Conservation (phyloP, 495 filamentous ascomycete species). For the Cladorrhinum samala region DNA sequence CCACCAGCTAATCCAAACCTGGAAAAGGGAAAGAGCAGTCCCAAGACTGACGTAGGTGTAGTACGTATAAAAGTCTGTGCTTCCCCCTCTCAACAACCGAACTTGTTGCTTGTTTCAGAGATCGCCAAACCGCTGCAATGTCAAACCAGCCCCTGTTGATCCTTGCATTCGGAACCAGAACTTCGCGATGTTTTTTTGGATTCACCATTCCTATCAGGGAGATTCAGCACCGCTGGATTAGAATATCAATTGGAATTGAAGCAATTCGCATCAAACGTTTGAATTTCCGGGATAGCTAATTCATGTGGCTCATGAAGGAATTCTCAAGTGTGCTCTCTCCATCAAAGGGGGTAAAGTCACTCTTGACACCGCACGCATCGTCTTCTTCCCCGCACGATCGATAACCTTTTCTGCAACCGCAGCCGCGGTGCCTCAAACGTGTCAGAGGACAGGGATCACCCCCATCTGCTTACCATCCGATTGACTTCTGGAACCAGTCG, state of each 20-base stretch:
- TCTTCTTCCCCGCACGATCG: slow-evolving; percentile 15
- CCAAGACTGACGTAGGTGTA: too few relatives aligned
- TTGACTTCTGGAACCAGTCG: slow-evolving; percentile 14
- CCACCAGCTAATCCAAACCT: neutral
- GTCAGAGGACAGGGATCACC: slow-evolving; percentile 44
- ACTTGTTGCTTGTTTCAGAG: slow-evolving; percentile 2
- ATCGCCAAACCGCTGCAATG: slow-evolving; percentile 1
- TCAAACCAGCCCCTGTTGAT: neutral
- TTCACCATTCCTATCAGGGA: too few relatives aligned
- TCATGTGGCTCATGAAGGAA: too few relatives aligned
- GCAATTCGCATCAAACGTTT: too few relatives aligned
- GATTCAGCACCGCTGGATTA: too few relatives aligned
- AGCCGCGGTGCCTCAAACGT: slow-evolving; percentile 36
- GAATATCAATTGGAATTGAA: too few relatives aligned
- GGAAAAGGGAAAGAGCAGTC: too few relatives aligned
- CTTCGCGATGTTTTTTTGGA: neutral
- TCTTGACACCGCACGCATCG: too few relatives aligned
- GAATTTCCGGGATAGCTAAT: too few relatives aligned
- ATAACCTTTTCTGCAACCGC: too few relatives aligned
- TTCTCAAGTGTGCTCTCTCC: too few relatives aligned
- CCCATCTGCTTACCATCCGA: too few relatives aligned
- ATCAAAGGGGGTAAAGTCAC: neutral
- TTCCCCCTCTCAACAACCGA: slow-evolving; percentile 1
- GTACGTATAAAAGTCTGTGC: neutral
- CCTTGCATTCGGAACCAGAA: neutral